Evolutionary conservation across 768 basidiomycete species (phyloP), one percentile per base, ranked within the genome.

Genomic region (Termitomyces sp.): DNA sequence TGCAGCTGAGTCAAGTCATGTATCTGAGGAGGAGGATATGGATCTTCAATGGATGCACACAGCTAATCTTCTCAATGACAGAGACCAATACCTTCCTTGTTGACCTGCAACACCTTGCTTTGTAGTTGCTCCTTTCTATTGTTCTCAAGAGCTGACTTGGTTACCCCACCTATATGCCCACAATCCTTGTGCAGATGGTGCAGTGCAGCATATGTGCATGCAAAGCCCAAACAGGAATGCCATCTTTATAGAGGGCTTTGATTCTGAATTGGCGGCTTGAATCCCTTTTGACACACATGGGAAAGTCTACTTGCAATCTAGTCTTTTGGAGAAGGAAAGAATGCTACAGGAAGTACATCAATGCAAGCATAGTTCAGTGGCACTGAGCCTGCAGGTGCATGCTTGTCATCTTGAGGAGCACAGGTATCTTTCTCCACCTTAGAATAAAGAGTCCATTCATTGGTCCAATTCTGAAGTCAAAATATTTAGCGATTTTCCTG

Each of bases 401-500:
- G n/a, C n/a, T n/a, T n/a, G n/a, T n/a, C n/a, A n/a, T n/a, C n/a
- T n/a, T n/a, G n/a, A n/a, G n/a, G n/a, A n/a, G n/a, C n/a, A n/a
- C n/a, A n/a, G n/a, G n/a, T n/a, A n/a, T 2, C 41, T 51, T 45
- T 52, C 50, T 20, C 26, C 56, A 12, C 33, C 22, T n/a, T n/a
- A n/a, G n/a, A n/a, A 48, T 20, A 29, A 15, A 20, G 54, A 24
- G 15, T 24, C 7, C 45, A 7, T 18, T 10, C 2, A 2, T 24
- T 33, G 36, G 13, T 16, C 22, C 3, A 15, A 48, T 15, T 12
- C 18, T 29, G 45, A 47, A 41, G 28, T 4, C 12, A n/a, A 15
- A 6, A n/a, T 1, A 6, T 62, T 62, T 33, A 26, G 57, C 46
- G 59, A 60, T 39, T 62, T 62, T 33, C 61, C 61, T 15, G 49